Conservation (phyloP, 805 yeast genomes). For the Zygosaccharomyces gambellarensis region DNA sequence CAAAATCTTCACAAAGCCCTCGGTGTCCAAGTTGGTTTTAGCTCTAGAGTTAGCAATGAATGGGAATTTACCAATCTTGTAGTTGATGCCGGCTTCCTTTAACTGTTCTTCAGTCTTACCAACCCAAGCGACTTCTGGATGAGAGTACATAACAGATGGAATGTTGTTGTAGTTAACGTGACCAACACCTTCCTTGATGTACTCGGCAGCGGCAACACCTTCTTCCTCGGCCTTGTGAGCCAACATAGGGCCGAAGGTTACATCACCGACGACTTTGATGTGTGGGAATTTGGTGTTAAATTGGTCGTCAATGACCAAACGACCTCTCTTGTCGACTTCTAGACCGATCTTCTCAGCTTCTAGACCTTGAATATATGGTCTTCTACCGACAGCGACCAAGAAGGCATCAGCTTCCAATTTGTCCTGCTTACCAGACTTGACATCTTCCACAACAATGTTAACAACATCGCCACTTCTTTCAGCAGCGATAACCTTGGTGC, state of each 20-base stretch:
- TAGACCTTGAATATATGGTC: constrained; percentile 90
- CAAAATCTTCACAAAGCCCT: constrained; percentile 92
- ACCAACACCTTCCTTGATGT: constrained; percentile 88
- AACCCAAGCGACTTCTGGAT: constrained; percentile 99
- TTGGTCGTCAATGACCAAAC: constrained; percentile 90
- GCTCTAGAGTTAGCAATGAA: constrained; percentile 99
- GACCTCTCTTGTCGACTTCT: constrained; percentile 87
- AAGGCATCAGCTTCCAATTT: constrained; percentile 84
- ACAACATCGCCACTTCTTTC: constrained; percentile 85
- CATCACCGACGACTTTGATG: constrained; percentile 97
- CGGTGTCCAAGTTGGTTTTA: constrained; percentile 94
- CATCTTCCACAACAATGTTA: constrained; percentile 81
- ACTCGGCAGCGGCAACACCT: constrained; percentile 98
- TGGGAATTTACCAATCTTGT: constrained; percentile 96
- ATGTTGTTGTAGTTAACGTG: constrained; percentile 97
- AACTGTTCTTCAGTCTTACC: constrained; percentile 94
- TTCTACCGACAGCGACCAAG: constrained; percentile 97
- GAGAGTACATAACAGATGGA: constrained; percentile 98
- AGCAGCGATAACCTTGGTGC: constrained; percentile 87
- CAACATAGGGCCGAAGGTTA: constrained; percentile 97
- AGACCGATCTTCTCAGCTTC: constrained; percentile 84
- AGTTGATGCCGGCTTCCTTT: constrained; percentile 85
- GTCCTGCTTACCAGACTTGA: constrained; percentile 77
- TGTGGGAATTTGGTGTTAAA: constrained; percentile 88
- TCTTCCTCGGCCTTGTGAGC: constrained; percentile 99